Conservation (phyloP, 2,329 filamentous ascomycete genomes). For the Claviceps citrina region DNA sequence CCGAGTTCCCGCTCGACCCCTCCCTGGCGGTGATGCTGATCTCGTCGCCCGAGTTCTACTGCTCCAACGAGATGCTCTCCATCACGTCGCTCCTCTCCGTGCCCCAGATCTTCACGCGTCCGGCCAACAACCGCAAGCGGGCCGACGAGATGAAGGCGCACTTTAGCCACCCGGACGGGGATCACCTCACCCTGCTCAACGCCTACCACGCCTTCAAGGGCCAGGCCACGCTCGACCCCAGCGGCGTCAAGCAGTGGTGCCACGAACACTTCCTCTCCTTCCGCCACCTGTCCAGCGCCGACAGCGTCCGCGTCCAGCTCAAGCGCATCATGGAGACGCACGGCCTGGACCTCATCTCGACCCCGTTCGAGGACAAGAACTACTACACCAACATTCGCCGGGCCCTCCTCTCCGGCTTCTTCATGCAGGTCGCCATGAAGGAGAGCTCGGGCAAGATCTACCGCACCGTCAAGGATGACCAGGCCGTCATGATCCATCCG, state of each 20-base stretch:
- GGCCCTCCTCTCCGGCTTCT: slow-evolving; percentile 85
- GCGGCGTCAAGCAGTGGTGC: slow-evolving; percentile 78
- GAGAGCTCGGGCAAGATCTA: slow-evolving; percentile 82
- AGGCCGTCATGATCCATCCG: slow-evolving; percentile 83
- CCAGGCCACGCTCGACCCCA: slow-evolving; percentile 39
- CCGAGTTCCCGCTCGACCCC: slow-evolving; percentile 90
- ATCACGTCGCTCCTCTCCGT: slow-evolving; percentile 89
- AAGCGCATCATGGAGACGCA: slow-evolving; percentile 94
- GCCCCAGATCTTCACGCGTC: slow-evolving; percentile 83
- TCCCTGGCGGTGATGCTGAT: slow-evolving; percentile 95
- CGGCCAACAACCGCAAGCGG: slow-evolving; percentile 68
- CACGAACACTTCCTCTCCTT: slow-evolving; percentile 90
- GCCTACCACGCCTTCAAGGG: slow-evolving; percentile 96
- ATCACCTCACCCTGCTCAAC: slow-evolving; percentile 91
- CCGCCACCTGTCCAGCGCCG: slow-evolving; percentile 76
- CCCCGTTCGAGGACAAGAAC: slow-evolving; percentile 83
- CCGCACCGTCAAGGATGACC: slow-evolving; percentile 90
- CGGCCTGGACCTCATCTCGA: slow-evolving; percentile 72
- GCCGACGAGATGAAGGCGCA: slow-evolving; percentile 95
- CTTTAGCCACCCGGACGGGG: slow-evolving; percentile 84
- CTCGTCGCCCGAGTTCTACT: slow-evolving; percentile 93
- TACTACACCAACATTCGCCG: slow-evolving; percentile 97
- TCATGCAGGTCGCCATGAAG: slow-evolving; percentile 98
- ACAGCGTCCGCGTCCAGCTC: slow-evolving; percentile 83
- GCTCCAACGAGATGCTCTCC: slow-evolving; percentile 94